Conservation (phyloP, 176 grass and related monocot genomes). For the Ampelocalamus luodianensis region DNA sequence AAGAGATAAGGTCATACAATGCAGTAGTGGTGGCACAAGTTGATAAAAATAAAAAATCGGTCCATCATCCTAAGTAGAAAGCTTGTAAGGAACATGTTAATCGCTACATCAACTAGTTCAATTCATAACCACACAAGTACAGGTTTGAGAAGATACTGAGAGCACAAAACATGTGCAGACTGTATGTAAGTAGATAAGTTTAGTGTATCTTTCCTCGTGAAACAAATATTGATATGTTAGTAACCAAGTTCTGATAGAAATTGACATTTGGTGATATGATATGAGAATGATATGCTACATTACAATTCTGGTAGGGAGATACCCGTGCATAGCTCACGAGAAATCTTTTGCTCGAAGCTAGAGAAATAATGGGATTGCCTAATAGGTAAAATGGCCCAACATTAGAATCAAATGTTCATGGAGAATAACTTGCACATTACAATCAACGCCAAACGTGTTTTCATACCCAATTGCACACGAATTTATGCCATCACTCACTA, state of each 20-base stretch:
- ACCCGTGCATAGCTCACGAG: no score
- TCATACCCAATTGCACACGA: not conserved
- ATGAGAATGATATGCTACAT: no score
- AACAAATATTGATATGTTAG: no score
- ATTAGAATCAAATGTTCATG: constrained; percentile 18
- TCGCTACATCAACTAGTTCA: not conserved
- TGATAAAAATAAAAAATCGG: not conserved
- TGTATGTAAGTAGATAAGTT: no score
- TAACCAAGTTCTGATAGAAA: no score
- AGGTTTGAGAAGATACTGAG: no score
- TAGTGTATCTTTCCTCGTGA: no score
- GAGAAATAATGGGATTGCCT: constrained; percentile 53
- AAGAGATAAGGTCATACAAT: not conserved
- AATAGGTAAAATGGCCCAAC: constrained; percentile 23
- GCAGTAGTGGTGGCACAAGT: not conserved
- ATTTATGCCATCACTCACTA: not conserved
- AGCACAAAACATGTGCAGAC: no score
- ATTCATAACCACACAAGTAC: no score
- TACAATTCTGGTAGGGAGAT: no score
- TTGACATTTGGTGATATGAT: no score
- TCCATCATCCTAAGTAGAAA: not conserved
- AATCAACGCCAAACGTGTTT: not conserved
- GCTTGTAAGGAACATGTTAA: not conserved
- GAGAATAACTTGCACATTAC: not conserved
- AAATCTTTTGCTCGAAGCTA: constrained; percentile 71